Evolutionary conservation across 2,329 filamentous ascomycete genomes (phyloP), one percentile per base, ranked within the genome.

Genomic region (Aspergillus bombycis): DNA sequence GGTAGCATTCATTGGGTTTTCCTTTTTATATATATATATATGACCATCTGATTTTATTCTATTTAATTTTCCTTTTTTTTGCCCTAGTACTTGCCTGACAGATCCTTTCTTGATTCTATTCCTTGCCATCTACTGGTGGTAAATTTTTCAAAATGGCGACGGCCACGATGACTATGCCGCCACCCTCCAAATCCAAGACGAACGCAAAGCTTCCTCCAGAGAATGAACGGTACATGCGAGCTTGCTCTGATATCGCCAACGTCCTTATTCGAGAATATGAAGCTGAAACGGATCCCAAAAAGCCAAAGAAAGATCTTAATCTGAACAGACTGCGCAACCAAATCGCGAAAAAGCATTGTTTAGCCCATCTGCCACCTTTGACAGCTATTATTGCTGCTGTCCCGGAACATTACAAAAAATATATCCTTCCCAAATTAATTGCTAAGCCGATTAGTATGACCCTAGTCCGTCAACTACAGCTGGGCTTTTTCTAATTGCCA

Each of bases 391-490:
- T 99, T 75, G 93, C 95, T 60, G 95, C 95, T 11, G 94, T 99
- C 41, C 96, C 96, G n/a, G 95, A 99, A 77, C 94, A 98, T 78
- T 97, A 98, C 82, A 99, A 98, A 84, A 99, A 98, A 82, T 98
- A 98, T 74, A 97, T 99, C 65, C 81, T 98, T 66, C 95, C 94
- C 23, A 97, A 97, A 80, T 84, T 99, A 66, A 93, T 99, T 71
- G 95, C 96, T 30, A 99, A 99, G 80, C 95, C 95, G 1, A 98
- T 99, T 64, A 86, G 92, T 91, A 85, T 72, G 85, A 82, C 16
- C 26, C 53, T 26, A 19, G 21, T 19, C 23, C 12, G 12, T 43
- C 28, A 43, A 10, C 12, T 57, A 36, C 10, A 21, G 14, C 34
- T 50, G 16, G 23, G n/a, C 26, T 7, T 52, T 28, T 21, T 28